These are phyloP conservation scores for Leccinum holopus DNA, from an alignment of 1,284 basidiomycete species.

Conservation along the genomic window DNA sequence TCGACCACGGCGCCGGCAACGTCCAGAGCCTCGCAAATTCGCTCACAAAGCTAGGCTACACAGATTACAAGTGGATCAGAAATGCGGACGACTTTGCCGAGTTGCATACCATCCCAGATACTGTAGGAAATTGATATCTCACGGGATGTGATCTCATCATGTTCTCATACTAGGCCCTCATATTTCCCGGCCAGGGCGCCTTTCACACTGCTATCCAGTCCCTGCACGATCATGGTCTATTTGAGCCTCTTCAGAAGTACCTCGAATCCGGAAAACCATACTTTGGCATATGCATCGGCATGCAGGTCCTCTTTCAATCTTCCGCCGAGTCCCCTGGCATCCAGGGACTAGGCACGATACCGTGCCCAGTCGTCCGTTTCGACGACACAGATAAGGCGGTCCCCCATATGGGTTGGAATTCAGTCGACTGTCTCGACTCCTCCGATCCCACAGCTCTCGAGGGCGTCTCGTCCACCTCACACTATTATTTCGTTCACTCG, in stretches of 20 bases:
- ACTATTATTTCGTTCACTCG: conserved; percentile 98
- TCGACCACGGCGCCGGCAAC: conserved; percentile 96
- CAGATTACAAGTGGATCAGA: conserved; percentile 86
- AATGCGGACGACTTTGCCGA: conserved; percentile 75
- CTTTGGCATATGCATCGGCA: conserved; percentile 97
- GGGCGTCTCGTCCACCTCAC: conserved; percentile 39
- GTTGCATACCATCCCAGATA: conserved; percentile 37
- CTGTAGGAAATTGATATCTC: conserved; percentile 56
- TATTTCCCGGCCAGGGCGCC: conserved; percentile 98
- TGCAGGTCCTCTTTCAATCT: conserved; percentile 91
- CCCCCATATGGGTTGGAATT: conserved; percentile 99
- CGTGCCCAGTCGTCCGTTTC: conserved; percentile 69
- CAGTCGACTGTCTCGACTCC: conserved; percentile 55
- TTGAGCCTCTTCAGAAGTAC: conserved; percentile 81
- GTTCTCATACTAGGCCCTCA: conserved; percentile 66
- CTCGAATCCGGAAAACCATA: conserved; percentile 91
- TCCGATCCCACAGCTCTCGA: conserved; percentile 34
- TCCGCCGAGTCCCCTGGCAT: conserved; percentile 71
- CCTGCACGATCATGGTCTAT: conserved; percentile 72
- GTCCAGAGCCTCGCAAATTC: conserved; percentile 95
- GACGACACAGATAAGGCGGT: conserved; percentile 76
- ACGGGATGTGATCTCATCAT: conserved; percentile 8
- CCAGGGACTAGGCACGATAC: conserved; percentile 72
- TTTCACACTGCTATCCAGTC: conserved; percentile 88
- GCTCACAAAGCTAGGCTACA: conserved; percentile 81